These are phyloP conservation scores for Pyrus bretschneideri DNA, from an alignment of 306 rosid genomes.

Conservation along the genomic window DNA sequence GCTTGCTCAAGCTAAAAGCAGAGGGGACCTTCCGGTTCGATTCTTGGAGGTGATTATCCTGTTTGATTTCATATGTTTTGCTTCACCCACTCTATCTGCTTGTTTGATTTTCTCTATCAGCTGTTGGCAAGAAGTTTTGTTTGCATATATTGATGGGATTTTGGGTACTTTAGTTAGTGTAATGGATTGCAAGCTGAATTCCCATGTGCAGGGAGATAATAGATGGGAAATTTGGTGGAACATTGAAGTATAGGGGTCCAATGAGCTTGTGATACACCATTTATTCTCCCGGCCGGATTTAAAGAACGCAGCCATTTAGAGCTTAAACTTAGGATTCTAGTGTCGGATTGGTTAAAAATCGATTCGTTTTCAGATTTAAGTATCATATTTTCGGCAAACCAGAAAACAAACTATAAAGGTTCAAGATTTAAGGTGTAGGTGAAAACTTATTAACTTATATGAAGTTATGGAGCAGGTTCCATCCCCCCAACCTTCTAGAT, in stretches of 20 bases:
- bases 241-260: not conserved
- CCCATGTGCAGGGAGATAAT: not conserved
- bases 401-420: not conserved
- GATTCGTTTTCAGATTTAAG: too few relatives aligned
- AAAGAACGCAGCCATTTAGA: too few relatives aligned
- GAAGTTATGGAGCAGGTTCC: not conserved
- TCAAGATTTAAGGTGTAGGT: not conserved
- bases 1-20: constrained; percentile 42
- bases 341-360: too few relatives aligned
- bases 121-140: not conserved
- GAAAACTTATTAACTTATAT: not conserved
- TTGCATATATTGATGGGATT: not conserved
- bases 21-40: constrained; percentile 64
- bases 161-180: too few relatives aligned
- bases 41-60: constrained; percentile 48
- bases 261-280: too few relatives aligned
- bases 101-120: not conserved
- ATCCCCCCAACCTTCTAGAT: too few relatives aligned
- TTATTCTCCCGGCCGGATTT: too few relatives aligned
- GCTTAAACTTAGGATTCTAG: too few relatives aligned
- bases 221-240: not conserved
- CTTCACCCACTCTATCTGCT: constrained; percentile 6
- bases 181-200: too few relatives aligned
- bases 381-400: too few relatives aligned
- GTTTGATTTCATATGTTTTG: not conserved